These are phyloP conservation scores for Talaromyces liani DNA, from an alignment of 495 filamentous ascomycete species.

Conservation along the genomic window DNA sequence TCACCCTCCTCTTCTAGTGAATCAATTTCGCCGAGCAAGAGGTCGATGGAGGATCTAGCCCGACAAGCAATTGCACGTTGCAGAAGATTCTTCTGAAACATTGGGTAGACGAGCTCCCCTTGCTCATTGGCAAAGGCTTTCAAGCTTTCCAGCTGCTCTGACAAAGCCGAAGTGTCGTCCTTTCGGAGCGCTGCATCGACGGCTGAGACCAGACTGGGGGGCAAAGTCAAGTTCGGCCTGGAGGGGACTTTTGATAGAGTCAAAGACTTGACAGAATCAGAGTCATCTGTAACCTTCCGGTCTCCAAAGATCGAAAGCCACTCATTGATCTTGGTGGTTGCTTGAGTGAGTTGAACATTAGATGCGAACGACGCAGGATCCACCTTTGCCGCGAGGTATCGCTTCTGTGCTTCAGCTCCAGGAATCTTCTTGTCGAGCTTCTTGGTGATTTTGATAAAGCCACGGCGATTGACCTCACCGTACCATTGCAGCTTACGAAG, in stretches of 20 bases:
- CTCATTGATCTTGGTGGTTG: conserved; percentile 75
- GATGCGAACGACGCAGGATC: conserved; percentile 78
- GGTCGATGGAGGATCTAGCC: conserved; percentile 58
- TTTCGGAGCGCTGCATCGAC: conserved; percentile 71
- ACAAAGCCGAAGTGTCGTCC: conserved; percentile 58
- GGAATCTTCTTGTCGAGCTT: conserved; percentile 90
- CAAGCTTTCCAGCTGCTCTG: conserved; percentile 50
- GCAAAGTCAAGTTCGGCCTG: conserved; percentile 62
- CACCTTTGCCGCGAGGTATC: conserved; percentile 82
- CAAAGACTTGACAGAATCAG: conserved; percentile 61
- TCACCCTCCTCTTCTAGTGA: conserved; percentile 80
- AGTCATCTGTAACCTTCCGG: conserved; percentile 60
- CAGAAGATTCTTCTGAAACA: conserved; percentile 67
- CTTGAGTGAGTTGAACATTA: conserved; percentile 54
- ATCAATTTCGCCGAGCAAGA: conserved; percentile 57
- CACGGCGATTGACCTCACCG: conserved; percentile 89
- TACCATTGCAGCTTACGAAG: conserved; percentile 94
- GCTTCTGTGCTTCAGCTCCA: conserved; percentile 62
- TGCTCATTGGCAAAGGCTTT: conserved; percentile 43
- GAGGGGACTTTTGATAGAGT: conserved; percentile 65
- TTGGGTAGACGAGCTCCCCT: conserved; percentile 42
- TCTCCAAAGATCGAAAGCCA: conserved; percentile 82
- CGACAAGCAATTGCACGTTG: conserved; percentile 74
- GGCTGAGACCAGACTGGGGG: conserved; percentile 55
- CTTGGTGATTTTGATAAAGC: conserved; percentile 97